Evolutionary conservation across 2,329 filamentous ascomycete genomes (phyloP).

Genomic region (Penicillium sp.): DNA sequence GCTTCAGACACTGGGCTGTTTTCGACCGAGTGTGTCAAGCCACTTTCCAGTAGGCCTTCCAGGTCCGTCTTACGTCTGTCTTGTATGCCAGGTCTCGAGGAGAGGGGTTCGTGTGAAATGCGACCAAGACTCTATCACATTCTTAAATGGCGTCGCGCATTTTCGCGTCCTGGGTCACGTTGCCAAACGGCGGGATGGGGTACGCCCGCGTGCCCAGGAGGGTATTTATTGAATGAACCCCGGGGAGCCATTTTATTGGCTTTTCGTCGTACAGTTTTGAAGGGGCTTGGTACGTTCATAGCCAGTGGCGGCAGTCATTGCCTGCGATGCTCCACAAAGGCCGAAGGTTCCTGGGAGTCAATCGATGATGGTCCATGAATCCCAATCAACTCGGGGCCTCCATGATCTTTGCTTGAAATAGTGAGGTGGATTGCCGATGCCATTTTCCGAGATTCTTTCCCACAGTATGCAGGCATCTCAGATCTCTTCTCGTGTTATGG

Average conservation of each 20-base stretch:
- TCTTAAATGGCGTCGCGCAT: slow-evolving; percentile 3
- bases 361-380: neutral
- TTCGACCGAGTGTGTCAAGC: neutral
- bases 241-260: neutral
- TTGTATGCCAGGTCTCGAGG: neutral
- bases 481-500: neutral
- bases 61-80: neutral
- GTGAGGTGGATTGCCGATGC: neutral
- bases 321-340: neutral
- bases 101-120: neutral
- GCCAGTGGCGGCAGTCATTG: neutral
- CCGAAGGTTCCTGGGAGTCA: neutral
- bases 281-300: neutral
- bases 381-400: neutral
- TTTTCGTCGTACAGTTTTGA: neutral
- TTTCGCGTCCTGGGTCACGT: slow-evolving; percentile 2
- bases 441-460: too few species aligned
- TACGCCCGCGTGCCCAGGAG: neutral
- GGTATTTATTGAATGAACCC: neutral
- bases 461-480: neutral
- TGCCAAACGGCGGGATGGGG: neutral
- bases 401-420: neutral
- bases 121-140: neutral
- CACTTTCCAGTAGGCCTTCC: neutral
- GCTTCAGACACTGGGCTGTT: neutral